A percentile compares a stretch with the other conserved stretches of the same genome.
These are phyloP conservation scores for Astragalus membranaceus DNA, from an alignment of 306 rosid species.

Conservation along the genomic window DNA sequence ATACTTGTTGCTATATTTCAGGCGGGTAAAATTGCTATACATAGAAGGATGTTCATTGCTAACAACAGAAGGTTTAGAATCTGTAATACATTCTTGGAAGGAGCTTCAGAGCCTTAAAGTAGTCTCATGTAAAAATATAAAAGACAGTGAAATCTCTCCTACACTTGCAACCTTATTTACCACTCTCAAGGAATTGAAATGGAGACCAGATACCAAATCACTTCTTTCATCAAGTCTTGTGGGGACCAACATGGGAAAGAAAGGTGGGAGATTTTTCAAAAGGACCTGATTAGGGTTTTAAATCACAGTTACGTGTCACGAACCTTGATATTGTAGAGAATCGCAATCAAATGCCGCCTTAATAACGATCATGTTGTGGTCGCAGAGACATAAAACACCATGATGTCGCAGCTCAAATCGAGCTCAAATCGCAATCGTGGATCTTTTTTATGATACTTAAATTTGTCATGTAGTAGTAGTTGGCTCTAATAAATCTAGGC, in stretches of 20 bases:
- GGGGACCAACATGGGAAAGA: slow-evolving; percentile 69
- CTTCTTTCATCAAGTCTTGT: slow-evolving; percentile 52
- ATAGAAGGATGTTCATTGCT: slow-evolving; percentile 84
- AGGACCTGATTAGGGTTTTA: slow-evolving; percentile 26
- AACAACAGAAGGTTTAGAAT: slow-evolving; percentile 73
- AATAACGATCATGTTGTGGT: no score
- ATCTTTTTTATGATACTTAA: neutral
- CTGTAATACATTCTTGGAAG: slow-evolving; percentile 63
- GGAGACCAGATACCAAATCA: slow-evolving; percentile 89
- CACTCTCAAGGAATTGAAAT: slow-evolving; percentile 64
- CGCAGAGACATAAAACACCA: no score
- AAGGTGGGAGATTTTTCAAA: slow-evolving; percentile 80
- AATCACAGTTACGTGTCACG: no score
- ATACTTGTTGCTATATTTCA: slow-evolving; percentile 21
- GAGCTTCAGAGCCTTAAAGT: slow-evolving; percentile 79
- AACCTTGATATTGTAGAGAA: no score
- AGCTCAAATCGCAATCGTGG: no score
- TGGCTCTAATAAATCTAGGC: slow-evolving; percentile 14
- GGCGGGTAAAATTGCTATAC: slow-evolving; percentile 63
- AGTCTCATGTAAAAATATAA: slow-evolving; percentile 75
- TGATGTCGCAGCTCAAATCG: no score
- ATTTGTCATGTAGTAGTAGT: slow-evolving; percentile 9
- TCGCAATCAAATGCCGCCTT: no score
- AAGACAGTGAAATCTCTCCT: slow-evolving; percentile 64
- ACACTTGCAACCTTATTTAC: slow-evolving; percentile 63